Evolutionary conservation across 2,329 filamentous ascomycete genomes (phyloP).

Genomic region (Diaporthe sp.): DNA sequence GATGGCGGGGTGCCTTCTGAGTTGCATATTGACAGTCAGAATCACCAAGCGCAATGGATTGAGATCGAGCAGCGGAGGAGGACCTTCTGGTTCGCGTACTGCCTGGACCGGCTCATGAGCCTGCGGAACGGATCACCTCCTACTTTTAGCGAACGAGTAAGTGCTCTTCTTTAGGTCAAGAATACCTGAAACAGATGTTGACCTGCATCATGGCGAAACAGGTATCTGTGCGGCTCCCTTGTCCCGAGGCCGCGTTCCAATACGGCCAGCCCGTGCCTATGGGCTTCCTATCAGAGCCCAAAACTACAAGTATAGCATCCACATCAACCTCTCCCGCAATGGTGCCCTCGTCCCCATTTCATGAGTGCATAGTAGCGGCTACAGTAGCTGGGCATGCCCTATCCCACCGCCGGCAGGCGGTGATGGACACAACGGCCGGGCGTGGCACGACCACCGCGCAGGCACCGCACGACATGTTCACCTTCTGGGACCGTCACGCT

Average conservation of each 20-base stretch:
- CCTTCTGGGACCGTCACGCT: constrained; percentile 47
- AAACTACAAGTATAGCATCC: constrained; percentile 35
- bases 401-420: constrained; percentile 7
- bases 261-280: constrained; percentile 44
- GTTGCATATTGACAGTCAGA: constrained; percentile 38
- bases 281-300: constrained; percentile 45
- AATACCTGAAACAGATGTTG: not conserved
- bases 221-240: constrained; percentile 47
- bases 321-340: not conserved
- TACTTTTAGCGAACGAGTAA: constrained; percentile 46
- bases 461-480: constrained; percentile 30
- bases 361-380: constrained; percentile 20
- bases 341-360: not conserved
- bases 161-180: not conserved
- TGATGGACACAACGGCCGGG: constrained; percentile 32
- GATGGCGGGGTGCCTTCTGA: constrained; percentile 41
- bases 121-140: constrained; percentile 43
- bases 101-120: constrained; percentile 47
- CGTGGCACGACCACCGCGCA: not conserved
- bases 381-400: constrained; percentile 8
- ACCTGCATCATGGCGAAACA: constrained; percentile 16
- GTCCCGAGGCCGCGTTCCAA: constrained; percentile 47
- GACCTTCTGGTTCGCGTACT: constrained; percentile 48
- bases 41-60: constrained; percentile 38
- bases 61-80: constrained; percentile 45